These are phyloP conservation scores for Leccinum longicurvipes DNA, from an alignment of 768 basidiomycete species.

Conservation along the genomic window DNA sequence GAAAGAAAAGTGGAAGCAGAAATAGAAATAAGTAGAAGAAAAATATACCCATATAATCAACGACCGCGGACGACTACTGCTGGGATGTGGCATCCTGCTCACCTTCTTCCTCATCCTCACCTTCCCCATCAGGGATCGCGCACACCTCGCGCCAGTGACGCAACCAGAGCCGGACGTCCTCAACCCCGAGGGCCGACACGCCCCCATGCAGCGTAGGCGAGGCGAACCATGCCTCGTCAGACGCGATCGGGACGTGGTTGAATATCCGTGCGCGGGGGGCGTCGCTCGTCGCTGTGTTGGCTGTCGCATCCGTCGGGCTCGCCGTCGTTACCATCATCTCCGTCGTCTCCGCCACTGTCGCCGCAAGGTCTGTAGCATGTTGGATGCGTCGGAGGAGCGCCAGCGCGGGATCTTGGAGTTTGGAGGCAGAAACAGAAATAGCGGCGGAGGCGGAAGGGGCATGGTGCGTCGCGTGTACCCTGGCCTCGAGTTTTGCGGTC, in stretches of 20 bases:
- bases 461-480: neutral
- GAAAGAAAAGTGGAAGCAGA: neutral
- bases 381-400: slow-evolving; percentile 1
- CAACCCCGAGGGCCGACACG: neutral
- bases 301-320: neutral
- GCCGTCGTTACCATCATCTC: too few relatives aligned
- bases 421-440: neutral
- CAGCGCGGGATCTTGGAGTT: slow-evolving; percentile 1
- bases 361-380: neutral
- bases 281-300: neutral
- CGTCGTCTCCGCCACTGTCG: neutral
- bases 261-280: neutral
- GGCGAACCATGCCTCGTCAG: slow-evolving; percentile 7
- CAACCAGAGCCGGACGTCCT: slow-evolving; percentile 10
- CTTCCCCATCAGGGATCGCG: neutral
- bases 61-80: neutral
- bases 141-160: slow-evolving; percentile 9
- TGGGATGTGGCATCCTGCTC: neutral
- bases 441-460: neutral
- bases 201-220: slow-evolving; percentile 7
- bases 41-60: neutral
- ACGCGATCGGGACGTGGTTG: neutral
- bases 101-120: neutral
- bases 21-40: neutral
- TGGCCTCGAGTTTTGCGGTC: slow-evolving; percentile 7